These are phyloP conservation scores for Trametes cubensis DNA, from an alignment of 768 basidiomycete genomes.

Conservation along the genomic window DNA sequence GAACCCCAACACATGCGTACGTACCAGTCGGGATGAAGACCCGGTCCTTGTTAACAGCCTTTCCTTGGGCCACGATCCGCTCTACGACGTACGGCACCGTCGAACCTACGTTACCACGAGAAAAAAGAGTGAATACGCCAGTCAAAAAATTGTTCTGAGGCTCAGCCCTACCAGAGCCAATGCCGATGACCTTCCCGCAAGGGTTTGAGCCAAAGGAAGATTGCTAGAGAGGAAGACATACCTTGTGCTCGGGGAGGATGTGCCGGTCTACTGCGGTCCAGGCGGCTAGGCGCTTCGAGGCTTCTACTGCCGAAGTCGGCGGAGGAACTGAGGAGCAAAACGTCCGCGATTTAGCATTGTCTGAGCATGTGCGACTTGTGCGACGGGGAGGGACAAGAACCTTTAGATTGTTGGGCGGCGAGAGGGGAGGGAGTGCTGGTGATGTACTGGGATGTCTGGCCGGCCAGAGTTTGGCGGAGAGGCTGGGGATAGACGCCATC, in stretches of 20 bases:
- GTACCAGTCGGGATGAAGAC: conserved; percentile 89
- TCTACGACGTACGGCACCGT: conserved; percentile 98
- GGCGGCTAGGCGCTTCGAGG: conserved; percentile 88
- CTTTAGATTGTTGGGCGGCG: conserved; percentile 10
- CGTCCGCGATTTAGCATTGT: background rate
- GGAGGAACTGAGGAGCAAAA: conserved; percentile 14
- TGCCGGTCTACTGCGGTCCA: conserved; percentile 93
- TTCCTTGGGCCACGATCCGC: conserved; percentile 84
- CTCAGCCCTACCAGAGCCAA: conserved; percentile 68
- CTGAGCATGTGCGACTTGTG: no score
- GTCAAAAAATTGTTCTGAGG: conserved; percentile 15
- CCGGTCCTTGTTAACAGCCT: conserved; percentile 71
- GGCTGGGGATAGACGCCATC: conserved; percentile 28
- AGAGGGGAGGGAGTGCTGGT: conserved; percentile 6
- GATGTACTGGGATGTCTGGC: conserved; percentile 14
- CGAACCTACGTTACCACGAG: conserved; percentile 55
- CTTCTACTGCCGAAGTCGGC: conserved; percentile 61
- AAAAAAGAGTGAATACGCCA: background rate
- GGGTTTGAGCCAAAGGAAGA: conserved; percentile 1
- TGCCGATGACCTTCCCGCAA: conserved; percentile 72
- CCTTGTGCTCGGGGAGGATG: conserved; percentile 80
- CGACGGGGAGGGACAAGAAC: conserved; percentile 1
- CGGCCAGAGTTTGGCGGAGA: conserved; percentile 24
- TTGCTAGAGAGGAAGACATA: conserved; percentile 37
- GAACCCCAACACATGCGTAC: background rate